These are phyloP conservation scores for Phytopythium kandeliae DNA, from an alignment of 352 stramenopile genomes.

Conservation along the genomic window DNA sequence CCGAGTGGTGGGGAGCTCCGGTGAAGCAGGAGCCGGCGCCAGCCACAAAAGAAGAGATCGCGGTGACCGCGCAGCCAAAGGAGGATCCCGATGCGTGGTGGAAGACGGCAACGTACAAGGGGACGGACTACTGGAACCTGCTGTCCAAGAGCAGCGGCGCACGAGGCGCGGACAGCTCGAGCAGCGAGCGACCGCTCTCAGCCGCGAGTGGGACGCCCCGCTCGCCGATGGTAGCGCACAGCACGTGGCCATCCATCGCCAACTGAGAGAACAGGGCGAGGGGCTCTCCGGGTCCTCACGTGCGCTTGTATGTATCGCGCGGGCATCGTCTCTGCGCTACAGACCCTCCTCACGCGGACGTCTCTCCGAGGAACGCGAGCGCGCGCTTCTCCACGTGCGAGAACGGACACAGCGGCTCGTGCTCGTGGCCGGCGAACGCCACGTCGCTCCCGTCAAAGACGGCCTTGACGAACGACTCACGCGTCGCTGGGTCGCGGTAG, in stretches of 20 bases:
- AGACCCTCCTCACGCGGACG: background rate
- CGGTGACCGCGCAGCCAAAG: conserved; percentile 8
- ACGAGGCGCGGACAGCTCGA: conserved; percentile 6
- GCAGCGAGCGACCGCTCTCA: conserved; percentile 1
- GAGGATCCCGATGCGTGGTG: conserved; percentile 49
- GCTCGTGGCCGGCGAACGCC: conserved; percentile 44
- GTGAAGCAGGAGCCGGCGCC: conserved; percentile 19
- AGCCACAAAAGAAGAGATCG: background rate
- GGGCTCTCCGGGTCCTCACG: too few species aligned
- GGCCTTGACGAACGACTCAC: conserved; percentile 49
- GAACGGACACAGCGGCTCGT: conserved; percentile 55
- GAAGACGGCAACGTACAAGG: conserved; percentile 69
- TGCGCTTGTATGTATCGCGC: too few species aligned
- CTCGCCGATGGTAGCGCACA: conserved; percentile 27
- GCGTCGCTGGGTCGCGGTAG: conserved; percentile 39
- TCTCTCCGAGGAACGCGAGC: conserved; percentile 39
- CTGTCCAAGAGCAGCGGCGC: conserved; percentile 13
- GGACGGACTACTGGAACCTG: conserved; percentile 45
- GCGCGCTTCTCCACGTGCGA: conserved; percentile 51
- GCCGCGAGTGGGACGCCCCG: conserved; percentile 13
- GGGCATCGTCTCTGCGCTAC: too few species aligned
- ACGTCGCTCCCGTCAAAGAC: conserved; percentile 53
- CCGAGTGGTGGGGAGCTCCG: conserved; percentile 49
- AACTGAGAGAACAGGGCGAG: too few species aligned
- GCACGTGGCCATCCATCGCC: conserved; percentile 27